Evolutionary conservation across 768 basidiomycete species (phyloP).

Genomic region (Phylloporus arenicola): DNA sequence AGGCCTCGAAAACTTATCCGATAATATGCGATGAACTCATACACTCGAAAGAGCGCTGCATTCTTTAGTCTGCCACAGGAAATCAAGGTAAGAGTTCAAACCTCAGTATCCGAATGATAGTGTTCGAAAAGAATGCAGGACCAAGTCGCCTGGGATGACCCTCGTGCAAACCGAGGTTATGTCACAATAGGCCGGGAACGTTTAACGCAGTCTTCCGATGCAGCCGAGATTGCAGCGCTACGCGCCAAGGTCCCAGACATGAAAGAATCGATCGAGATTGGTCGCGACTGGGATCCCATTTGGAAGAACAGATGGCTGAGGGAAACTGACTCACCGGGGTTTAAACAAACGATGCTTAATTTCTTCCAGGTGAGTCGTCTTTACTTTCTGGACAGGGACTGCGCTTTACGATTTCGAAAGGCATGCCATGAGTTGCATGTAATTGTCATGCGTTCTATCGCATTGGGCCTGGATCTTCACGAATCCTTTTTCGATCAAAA

Average conservation of each 20-base stretch:
- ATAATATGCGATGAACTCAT: background rate
- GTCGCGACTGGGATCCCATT: conserved; percentile 70
- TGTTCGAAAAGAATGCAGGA: conserved; percentile 34
- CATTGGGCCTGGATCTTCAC: conserved; percentile 67
- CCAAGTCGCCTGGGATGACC: conserved; percentile 75
- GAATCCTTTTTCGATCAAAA: conserved; percentile 73
- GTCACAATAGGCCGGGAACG: conserved; percentile 80
- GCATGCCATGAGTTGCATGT: conserved; percentile 73
- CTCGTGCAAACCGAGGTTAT: conserved; percentile 81
- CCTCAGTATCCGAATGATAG: background rate
- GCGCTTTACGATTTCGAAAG: conserved; percentile 30
- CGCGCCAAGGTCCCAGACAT: conserved; percentile 71
- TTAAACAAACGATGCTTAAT: conserved; percentile 66
- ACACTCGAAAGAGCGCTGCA: conserved; percentile 52
- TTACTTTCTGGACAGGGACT: background rate
- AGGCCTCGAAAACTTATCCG: background rate
- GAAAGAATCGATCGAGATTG: conserved; percentile 88
- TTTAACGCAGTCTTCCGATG: conserved; percentile 67
- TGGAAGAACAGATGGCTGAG: conserved; percentile 82
- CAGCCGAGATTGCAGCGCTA: conserved; percentile 65
- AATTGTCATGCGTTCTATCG: conserved; percentile 80
- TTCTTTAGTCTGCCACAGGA: conserved; percentile 67
- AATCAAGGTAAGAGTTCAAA: conserved; percentile 42
- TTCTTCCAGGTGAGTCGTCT: conserved; percentile 57
- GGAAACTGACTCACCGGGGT: conserved; percentile 55